Conservation (phyloP, 495 filamentous ascomycete genomes). For the Apiosordaria backusii region DNA sequence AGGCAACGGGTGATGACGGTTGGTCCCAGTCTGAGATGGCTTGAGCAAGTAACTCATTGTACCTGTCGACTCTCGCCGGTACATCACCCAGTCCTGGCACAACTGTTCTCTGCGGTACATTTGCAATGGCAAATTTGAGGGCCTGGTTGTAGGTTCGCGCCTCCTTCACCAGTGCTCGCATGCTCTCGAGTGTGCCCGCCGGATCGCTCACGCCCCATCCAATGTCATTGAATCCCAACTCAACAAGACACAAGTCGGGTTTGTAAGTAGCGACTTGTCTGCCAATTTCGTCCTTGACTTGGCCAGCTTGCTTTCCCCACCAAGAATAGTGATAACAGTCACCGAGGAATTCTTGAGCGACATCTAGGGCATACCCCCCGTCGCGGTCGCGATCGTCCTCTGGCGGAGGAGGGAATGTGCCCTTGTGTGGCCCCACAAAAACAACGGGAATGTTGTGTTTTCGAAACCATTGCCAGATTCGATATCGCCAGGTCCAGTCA, state of each 20-base stretch:
- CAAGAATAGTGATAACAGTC: slow-evolving; percentile 24
- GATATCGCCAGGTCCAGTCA: slow-evolving; percentile 40
- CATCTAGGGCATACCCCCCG: slow-evolving; percentile 30
- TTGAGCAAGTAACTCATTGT: slow-evolving; percentile 28
- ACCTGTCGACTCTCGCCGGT: slow-evolving; percentile 23
- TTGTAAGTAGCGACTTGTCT: slow-evolving; percentile 40
- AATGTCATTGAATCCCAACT: slow-evolving; percentile 41
- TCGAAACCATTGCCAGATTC: slow-evolving; percentile 35
- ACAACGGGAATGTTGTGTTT: slow-evolving; percentile 16
- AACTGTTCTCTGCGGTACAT: slow-evolving; percentile 29
- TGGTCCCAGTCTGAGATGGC: slow-evolving; percentile 21
- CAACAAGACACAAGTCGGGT: slow-evolving; percentile 34
- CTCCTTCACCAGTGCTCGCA: slow-evolving; percentile 22
- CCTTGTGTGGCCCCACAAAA: slow-evolving; percentile 37
- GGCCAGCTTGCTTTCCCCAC: slow-evolving; percentile 26
- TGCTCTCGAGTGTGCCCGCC: slow-evolving; percentile 22
- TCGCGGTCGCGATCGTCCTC: slow-evolving; percentile 13
- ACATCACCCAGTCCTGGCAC: slow-evolving; percentile 25
- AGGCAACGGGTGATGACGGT: slow-evolving; percentile 23
- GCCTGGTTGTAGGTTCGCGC: slow-evolving; percentile 26
- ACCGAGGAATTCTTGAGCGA: slow-evolving; percentile 23
- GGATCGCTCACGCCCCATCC: slow-evolving; percentile 31
- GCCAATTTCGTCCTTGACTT: slow-evolving; percentile 40
- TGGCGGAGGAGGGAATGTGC: slow-evolving; percentile 27
- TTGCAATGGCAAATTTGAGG: slow-evolving; percentile 31